Conservation (phyloP, 73 alveolate species). For the Paramecium bursaria region DNA sequence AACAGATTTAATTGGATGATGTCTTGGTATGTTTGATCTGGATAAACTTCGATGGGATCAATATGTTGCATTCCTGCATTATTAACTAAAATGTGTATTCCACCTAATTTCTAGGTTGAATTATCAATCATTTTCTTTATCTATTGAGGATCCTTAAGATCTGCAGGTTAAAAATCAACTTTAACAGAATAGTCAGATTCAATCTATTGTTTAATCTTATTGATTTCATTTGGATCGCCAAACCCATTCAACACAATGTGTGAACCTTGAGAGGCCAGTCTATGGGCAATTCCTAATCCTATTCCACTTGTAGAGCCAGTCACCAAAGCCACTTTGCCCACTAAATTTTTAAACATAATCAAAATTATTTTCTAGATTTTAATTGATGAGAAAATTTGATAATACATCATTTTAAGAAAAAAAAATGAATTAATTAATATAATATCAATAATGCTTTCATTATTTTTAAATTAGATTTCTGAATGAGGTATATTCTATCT, state of each 20-base stretch:
- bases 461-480: no score
- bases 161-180: conserved; percentile 55
- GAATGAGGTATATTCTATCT: no score
- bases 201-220: conserved; percentile 33
- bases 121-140: conserved; percentile 60
- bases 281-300: conserved; percentile 63
- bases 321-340: conserved; percentile 70
- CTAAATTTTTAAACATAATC: conserved; percentile 61
- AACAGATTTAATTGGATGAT: conserved; percentile 64
- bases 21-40: conserved; percentile 59
- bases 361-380: neutral
- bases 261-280: conserved; percentile 60
- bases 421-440: no score
- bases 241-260: conserved; percentile 66
- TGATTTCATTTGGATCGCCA: conserved; percentile 50
- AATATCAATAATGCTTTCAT: no score
- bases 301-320: conserved; percentile 74
- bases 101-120: conserved; percentile 38
- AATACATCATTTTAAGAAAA: no score
- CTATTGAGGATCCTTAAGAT: conserved; percentile 48
- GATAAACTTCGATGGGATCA: conserved; percentile 48
- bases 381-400: no score
- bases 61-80: conserved; percentile 72
- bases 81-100: conserved; percentile 62
- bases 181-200: conserved; percentile 43